These are phyloP conservation scores for Wickerhamomyces rabaulensis DNA, from an alignment of 805 yeast species.

Conservation along the genomic window DNA sequence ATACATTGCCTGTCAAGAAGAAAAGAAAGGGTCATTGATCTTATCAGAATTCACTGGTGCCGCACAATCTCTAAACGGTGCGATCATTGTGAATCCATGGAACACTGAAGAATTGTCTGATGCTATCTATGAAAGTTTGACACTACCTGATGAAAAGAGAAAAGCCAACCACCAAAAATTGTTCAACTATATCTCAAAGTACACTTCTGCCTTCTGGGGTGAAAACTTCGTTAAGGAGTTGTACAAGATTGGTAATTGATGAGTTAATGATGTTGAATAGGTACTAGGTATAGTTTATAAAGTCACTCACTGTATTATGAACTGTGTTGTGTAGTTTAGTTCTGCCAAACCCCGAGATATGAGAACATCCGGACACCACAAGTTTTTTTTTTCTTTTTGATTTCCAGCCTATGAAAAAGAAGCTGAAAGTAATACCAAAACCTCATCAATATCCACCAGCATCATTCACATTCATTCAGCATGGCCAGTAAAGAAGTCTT, in stretches of 20 bases:
- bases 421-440: neutral
- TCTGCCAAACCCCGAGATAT: no score
- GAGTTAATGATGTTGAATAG: neutral
- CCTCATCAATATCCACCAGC: neutral
- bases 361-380: neutral
- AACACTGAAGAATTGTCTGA: conserved; percentile 90
- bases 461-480: neutral
- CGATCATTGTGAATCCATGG: conserved; percentile 95
- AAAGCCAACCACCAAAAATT: conserved; percentile 74
- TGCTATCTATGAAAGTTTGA: conserved; percentile 80
- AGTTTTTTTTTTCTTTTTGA: neutral
- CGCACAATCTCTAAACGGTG: conserved; percentile 96
- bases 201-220: conserved; percentile 97
- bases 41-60: conserved; percentile 97
- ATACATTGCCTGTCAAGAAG: conserved; percentile 91
- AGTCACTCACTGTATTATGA: no score
- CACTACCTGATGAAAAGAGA: conserved; percentile 78
- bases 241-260: conserved; percentile 32
- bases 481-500: conserved; percentile 40
- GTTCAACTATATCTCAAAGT: conserved; percentile 84
- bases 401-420: neutral
- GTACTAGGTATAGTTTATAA: neutral
- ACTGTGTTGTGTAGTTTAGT: no score
- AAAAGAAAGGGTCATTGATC: conserved; percentile 79
- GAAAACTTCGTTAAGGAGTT: conserved; percentile 90